Base-by-base conservation (phyloP, 305 asterid species). In the Withania somnifera region DNA sequence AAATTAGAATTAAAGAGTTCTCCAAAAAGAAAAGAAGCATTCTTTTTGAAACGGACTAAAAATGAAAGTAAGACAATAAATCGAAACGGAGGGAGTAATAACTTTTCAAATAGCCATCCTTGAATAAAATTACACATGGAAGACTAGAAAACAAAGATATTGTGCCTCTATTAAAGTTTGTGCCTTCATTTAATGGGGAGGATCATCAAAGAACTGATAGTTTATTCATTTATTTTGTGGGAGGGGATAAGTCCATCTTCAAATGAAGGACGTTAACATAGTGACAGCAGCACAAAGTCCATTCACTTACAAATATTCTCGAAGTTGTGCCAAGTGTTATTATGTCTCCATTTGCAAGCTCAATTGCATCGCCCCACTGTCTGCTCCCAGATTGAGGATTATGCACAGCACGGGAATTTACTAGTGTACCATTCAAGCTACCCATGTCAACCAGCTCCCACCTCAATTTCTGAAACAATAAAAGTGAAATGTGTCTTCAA, bases 381-480 rank as follows among this genome's bases (percentile, higher is more conserved):
- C 98, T 90, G 84, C 88, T 90, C 88, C 93, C 95, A 81, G 92
- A 83, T 81, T 89, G 92, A 87, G 92, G 89, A 83, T 82, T 83
- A 82, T 85, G 89, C 82, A 89, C 88, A 64, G 91, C 84, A 63
- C 83, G 92, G 84, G 97, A 90, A 90, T 93, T 93, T 88, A 94
- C 83, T 64, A 84, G 87, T 11, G 99, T 94, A 80, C 99, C 99
- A 82, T 97, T 97, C 89, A 95, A 86, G 92, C 99, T 97, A 79
- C 99, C 99, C 98, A 97, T 90, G 90, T 97, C 99, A 83, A 95
- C 90, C 84, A 97, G 93, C 90, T 97, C 99, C 99, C 99, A 97
- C 85, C 90, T 95, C 82, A 88, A 86, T 86, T 91, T 95, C 99
- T 97, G 88, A 83, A 88, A 85, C 58, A 85, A 85, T 78, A 85